Evolutionary conservation across 495 filamentous ascomycete species (phyloP).

Genomic region (Lindgomyces ingoldianus): DNA sequence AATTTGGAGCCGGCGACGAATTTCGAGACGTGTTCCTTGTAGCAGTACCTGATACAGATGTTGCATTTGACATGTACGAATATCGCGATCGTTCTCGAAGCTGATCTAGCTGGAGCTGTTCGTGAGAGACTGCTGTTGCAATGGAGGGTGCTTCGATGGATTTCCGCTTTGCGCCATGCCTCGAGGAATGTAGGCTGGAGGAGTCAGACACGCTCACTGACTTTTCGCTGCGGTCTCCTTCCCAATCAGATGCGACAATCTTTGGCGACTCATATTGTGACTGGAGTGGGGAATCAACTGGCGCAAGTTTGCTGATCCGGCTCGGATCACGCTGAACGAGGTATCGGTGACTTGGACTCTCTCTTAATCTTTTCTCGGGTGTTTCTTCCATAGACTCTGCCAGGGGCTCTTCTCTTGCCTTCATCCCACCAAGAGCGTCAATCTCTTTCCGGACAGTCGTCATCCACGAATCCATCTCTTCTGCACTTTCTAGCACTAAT

Average conservation of each 20-base stretch:
- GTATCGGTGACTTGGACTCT: slow-evolving; percentile 33
- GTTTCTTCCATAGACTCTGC: slow-evolving; percentile 24
- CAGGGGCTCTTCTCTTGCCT: slow-evolving; percentile 26
- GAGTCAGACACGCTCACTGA: slow-evolving; percentile 31
- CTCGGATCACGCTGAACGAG: slow-evolving; percentile 23
- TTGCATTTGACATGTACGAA: slow-evolving; percentile 37
- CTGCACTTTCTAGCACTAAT: slow-evolving; percentile 76
- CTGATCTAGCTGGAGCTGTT: slow-evolving; percentile 37
- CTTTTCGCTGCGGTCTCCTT: slow-evolving; percentile 25
- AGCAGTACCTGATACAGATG: slow-evolving; percentile 31
- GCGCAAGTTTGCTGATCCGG: slow-evolving; percentile 27
- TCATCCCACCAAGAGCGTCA: slow-evolving; percentile 47
- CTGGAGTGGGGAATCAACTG: slow-evolving; percentile 25
- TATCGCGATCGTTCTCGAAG: slow-evolving; percentile 36
- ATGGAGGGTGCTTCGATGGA: slow-evolving; percentile 36
- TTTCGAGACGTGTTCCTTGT: slow-evolving; percentile 39
- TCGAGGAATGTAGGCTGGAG: slow-evolving; percentile 26
- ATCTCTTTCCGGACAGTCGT: slow-evolving; percentile 50
- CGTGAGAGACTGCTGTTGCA: slow-evolving; percentile 32
- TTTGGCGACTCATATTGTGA: slow-evolving; percentile 35
- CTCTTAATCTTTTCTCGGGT: slow-evolving; percentile 22
- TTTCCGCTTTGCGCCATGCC: slow-evolving; percentile 23
- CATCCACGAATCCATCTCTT: slow-evolving; percentile 87
- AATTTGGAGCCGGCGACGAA: slow-evolving; percentile 38
- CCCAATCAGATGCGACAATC: slow-evolving; percentile 33